Evolutionary conservation across 306 rosid genomes (phyloP).

Genomic region (Fagus crenata): DNA sequence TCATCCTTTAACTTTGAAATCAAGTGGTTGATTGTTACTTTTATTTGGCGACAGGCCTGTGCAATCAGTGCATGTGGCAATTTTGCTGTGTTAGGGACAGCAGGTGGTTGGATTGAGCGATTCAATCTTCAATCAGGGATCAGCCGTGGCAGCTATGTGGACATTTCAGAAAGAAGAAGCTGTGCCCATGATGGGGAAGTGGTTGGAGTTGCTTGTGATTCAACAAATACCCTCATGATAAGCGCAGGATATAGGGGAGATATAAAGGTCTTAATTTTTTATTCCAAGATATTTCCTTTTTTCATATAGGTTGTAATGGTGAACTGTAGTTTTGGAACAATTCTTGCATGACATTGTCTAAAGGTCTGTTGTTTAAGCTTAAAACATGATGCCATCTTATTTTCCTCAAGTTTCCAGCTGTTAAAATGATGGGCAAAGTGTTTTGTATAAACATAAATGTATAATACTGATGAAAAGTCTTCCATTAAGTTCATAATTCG

Average conservation of each 20-base stretch:
- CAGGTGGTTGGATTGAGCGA: slow-evolving; percentile 95
- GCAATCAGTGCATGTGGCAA: slow-evolving; percentile 96
- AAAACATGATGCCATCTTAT: background rate
- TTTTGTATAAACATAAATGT: too few species aligned
- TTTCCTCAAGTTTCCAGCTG: too few species aligned
- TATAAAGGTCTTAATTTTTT: slow-evolving; percentile 60
- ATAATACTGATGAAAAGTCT: too few species aligned
- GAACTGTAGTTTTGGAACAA: background rate
- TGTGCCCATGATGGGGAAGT: slow-evolving; percentile 90
- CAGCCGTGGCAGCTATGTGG: slow-evolving; percentile 74
- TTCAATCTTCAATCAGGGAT: slow-evolving; percentile 96
- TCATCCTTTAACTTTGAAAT: slow-evolving; percentile 5
- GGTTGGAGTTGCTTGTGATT: slow-evolving; percentile 92
- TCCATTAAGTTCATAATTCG: too few species aligned
- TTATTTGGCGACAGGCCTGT: slow-evolving; percentile 66
- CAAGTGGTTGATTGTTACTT: slow-evolving; percentile 27
- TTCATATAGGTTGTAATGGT: background rate
- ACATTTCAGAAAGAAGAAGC: slow-evolving; percentile 49
- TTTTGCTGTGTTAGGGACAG: slow-evolving; percentile 86
- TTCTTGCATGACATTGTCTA: background rate
- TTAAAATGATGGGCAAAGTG: too few species aligned
- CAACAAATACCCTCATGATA: slow-evolving; percentile 84
- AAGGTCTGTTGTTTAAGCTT: background rate
- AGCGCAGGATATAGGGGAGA: slow-evolving; percentile 92
- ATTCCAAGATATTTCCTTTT: background rate